phyloP scores from a whole-genome alignment of 2,329 filamentous ascomycete genomes.

The Dothideomycetes sp. region DNA sequence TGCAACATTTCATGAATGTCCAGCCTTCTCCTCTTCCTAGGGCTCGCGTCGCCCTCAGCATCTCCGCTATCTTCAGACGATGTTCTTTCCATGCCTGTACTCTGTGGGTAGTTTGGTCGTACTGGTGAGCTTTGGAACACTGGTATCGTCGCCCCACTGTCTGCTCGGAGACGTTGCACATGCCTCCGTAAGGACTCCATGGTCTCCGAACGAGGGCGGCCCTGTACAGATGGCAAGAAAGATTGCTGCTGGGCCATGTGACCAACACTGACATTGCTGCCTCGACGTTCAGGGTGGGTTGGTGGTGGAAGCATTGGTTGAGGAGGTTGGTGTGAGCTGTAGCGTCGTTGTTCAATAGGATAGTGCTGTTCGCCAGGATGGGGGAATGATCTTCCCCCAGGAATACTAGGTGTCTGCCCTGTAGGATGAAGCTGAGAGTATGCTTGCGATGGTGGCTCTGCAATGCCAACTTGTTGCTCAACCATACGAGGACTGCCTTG shows the following conservation, averaged over 20 bases:
- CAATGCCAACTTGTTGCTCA: slow-evolving; percentile 14
- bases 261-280: slow-evolving; percentile 14
- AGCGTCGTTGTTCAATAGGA: slow-evolving; percentile 13
- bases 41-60: slow-evolving; percentile 10
- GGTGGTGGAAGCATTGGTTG: slow-evolving; percentile 9
- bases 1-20: slow-evolving; percentile 27
- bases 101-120: slow-evolving; percentile 1
- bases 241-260: slow-evolving; percentile 6
- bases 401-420: slow-evolving; percentile 11
- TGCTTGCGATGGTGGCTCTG: slow-evolving; percentile 17
- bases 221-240: slow-evolving; percentile 14
- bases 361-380: slow-evolving; percentile 1
- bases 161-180: slow-evolving; percentile 7
- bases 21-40: slow-evolving; percentile 23
- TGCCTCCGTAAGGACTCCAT: slow-evolving; percentile 9
- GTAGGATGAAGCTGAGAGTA: slow-evolving; percentile 14
- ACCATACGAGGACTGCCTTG: slow-evolving; percentile 8
- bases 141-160: slow-evolving; percentile 9
- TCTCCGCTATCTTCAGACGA: slow-evolving; percentile 18
- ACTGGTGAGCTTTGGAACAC: slow-evolving; percentile 5
- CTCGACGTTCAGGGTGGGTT: slow-evolving; percentile 12
- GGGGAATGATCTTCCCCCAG: neutral
- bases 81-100: neutral
- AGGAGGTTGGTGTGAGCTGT: slow-evolving; percentile 10
- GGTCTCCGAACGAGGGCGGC: slow-evolving; percentile 20